Evolutionary conservation across 768 basidiomycete species (phyloP).

Genomic region (Pulveroboletus sp.): DNA sequence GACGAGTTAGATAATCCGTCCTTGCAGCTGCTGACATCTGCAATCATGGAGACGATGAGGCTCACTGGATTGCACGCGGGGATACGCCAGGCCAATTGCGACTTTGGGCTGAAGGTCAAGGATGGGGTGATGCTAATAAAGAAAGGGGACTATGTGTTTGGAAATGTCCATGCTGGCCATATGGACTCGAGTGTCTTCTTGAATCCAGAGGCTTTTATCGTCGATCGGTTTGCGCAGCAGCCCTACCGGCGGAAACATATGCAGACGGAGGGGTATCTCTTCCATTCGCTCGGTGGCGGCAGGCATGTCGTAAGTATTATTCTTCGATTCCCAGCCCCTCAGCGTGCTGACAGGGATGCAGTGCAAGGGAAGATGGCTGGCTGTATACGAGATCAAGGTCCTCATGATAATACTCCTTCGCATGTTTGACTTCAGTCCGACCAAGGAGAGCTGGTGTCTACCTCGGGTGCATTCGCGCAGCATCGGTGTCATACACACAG

Average conservation of each 20-base stretch:
- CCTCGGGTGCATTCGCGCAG: constrained; percentile 13
- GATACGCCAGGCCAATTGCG: constrained; percentile 13
- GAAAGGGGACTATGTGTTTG: constrained; percentile 20
- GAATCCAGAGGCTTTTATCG: constrained; percentile 12
- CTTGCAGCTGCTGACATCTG: constrained; percentile 22
- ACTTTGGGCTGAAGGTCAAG: constrained; percentile 14
- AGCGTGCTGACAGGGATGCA: not conserved
- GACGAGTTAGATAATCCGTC: constrained; percentile 15
- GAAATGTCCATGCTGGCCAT: constrained; percentile 16
- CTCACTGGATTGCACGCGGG: constrained; percentile 17
- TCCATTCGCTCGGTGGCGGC: constrained; percentile 15
- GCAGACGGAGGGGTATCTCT: constrained; percentile 11
- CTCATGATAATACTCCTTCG: constrained; percentile 14
- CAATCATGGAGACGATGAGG: constrained; percentile 26
- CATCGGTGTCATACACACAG: constrained; percentile 15
- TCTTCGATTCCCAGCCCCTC: not conserved
- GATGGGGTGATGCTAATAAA: constrained; percentile 12
- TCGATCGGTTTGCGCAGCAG: constrained; percentile 18
- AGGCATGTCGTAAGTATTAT: constrained; percentile 15
- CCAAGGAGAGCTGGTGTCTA: not conserved
- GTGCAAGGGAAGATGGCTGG: constrained; percentile 27
- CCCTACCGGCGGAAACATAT: constrained; percentile 12
- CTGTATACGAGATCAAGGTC: constrained; percentile 22
- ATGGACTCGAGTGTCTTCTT: constrained; percentile 15
- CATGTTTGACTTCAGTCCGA: constrained; percentile 13